Evolutionary conservation across 768 basidiomycete species (phyloP), one percentile per base, ranked within the genome.

Genomic region (Agrocybe chaxingu): DNA sequence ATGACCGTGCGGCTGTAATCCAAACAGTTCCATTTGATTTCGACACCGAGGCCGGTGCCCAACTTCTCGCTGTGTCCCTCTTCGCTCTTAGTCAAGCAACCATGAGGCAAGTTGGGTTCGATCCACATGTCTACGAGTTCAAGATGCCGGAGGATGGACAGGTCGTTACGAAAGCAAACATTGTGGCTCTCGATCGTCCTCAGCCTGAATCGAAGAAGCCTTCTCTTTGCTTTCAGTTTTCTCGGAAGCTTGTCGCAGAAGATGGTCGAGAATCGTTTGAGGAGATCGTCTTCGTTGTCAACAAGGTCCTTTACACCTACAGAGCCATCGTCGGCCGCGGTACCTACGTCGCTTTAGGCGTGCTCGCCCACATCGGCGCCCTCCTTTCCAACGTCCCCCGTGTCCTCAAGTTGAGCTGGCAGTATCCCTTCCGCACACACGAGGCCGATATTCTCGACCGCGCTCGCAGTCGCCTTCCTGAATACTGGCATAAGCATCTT

Each of bases 341-440:
- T 1, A 58, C 57, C 8, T 48, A 46, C 12, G 59, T 59, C 10
- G 57, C 53, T 18, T 18, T 37, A 10, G 55, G 53, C n/a, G 18
- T 16, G 9, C 13, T 12, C 12, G 42, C 34, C 11, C 2, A 55
- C 1, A 35, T 10, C 6, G 46, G 42, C 31, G 13, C n/a, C 8
- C 36, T 45, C 10, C 43, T 32, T 19, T 6, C 16, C 33, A 11
- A 24, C 9, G n/a, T 30, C 3, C 30, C 34, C 5, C 36, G 46
- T 4, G 57, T 49, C 5, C 11, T 59, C 32, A 61, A 64, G 32
- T 30, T 55, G 10, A 55, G 48, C 16, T 64, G 61, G 61, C 54
- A 51, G 2, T 39, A 37, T 13, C 29, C 16, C 0, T 13, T 40
- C 12, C 56, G 55, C 11, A 16, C 47, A 3, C 6, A 32, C 8